Evolutionary conservation across 352 stramenopile genomes (phyloP).

Genomic region (Blastocystis hominis): DNA sequence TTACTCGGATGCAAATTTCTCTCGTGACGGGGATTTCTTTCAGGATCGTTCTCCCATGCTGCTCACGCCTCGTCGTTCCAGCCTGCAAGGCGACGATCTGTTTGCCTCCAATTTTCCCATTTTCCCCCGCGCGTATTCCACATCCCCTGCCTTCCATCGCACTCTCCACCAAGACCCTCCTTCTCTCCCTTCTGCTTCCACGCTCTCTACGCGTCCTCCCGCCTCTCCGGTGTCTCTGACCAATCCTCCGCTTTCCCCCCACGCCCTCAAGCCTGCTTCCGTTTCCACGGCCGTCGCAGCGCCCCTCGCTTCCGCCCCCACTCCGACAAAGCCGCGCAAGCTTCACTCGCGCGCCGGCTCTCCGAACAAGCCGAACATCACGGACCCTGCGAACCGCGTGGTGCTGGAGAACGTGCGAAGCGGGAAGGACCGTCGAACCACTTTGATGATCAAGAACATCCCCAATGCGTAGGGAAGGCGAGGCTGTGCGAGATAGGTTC

Average conservation of each 20-base stretch:
- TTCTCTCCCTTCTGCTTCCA: background rate
- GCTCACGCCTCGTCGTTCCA: background rate
- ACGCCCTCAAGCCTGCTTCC: background rate
- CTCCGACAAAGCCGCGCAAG: background rate
- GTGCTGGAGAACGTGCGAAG: slow-evolving; percentile 36
- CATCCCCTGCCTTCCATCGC: background rate
- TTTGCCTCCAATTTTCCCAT: background rate
- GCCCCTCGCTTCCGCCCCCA: background rate
- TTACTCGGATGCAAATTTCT: background rate
- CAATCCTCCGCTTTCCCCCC: background rate
- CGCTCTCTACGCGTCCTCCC: background rate
- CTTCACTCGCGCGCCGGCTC: background rate
- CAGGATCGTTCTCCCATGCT: background rate
- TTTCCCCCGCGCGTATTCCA: background rate
- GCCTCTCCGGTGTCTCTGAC: background rate
- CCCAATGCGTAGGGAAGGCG: slow-evolving; percentile 92
- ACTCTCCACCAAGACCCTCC: background rate
- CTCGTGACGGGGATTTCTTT: background rate
- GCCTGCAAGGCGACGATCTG: background rate
- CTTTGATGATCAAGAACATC: slow-evolving; percentile 99
- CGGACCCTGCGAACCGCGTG: background rate
- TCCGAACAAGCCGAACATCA: background rate
- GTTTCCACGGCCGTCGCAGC: background rate
- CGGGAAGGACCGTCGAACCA: slow-evolving; percentile 85
- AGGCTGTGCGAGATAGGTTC: slow-evolving; percentile 6